Base-by-base conservation (phyloP, 768 basidiomycete species). In the Piloderma croceum region DNA sequence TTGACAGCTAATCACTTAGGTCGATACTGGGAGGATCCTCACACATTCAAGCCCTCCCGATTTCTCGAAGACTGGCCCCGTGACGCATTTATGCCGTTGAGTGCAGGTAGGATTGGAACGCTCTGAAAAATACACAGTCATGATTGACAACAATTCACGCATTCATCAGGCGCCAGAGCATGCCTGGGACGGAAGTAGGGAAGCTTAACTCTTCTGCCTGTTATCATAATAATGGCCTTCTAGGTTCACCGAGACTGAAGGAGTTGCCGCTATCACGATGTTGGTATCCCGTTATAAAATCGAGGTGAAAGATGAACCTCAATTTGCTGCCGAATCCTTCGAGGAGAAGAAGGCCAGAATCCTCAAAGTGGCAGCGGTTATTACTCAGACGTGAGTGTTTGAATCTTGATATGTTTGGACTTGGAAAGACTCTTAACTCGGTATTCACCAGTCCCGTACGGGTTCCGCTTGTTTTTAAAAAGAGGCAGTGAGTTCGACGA, bases 81-180 rank as follows among this genome's bases (percentile, higher is more conserved):
- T 24, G 75, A 77, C 47, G 77, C 76, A 0, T 77, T 76, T 49
- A 27, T 74, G 20, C 73, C 76, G 3, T 77, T 77, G 50, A 73
- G 69, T 39, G 60, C 53, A 33, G 73, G 73, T 61, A 39, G 40
- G 56, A 44, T n/a, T 9, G 27, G 9, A 29, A 17, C n/a, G 10
- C 27, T 29, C 24, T 36, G 1, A 20, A 7, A 7, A 7, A 20
- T 10, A 11, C 3, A 6, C 3, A 13, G 20, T 32, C 21, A 15
- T 12, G 13, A 4, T 25, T 13, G 12, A 36, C 22, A n/a, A 17
- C 25, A 10, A 20, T 18, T 29, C 10, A 29, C 15, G 15, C 15
- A 29, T 38, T n/a, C n/a, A n/a, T n/a, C n/a, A 65, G 69, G 69
- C 31, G 55, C 65, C n/a, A 62, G 73, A 6, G 64, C 64, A 22